phyloP scores from a whole-genome alignment of 352 stramenopile species.

The Thraustochytrium sp. region DNA sequence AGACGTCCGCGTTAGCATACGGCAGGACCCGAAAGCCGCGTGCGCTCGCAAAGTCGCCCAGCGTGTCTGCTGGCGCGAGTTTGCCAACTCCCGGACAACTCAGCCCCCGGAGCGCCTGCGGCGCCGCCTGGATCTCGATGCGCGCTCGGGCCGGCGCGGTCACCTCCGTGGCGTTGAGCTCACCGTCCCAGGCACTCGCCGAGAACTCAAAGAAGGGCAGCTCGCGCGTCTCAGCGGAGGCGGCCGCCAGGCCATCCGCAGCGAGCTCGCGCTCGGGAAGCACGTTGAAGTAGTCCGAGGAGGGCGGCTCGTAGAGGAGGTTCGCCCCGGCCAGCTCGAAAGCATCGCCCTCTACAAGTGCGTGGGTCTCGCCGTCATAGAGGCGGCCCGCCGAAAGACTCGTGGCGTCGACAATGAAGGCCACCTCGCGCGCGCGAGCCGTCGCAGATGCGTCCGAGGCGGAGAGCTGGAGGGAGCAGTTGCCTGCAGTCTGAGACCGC shows the following conservation, averaged over 20 bases:
- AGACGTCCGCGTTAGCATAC: background rate
- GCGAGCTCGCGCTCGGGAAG: background rate
- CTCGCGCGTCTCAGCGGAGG: background rate
- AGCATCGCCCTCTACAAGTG: too few species aligned
- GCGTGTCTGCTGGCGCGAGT: background rate
- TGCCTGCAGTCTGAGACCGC: too few species aligned
- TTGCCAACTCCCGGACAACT: background rate
- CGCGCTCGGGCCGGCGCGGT: background rate
- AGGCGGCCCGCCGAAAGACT: too few species aligned
- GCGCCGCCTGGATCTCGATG: background rate
- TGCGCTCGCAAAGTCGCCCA: background rate
- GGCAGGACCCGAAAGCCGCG: background rate
- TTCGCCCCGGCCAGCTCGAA: background rate
- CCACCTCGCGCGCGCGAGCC: too few species aligned
- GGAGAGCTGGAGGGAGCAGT: too few species aligned
- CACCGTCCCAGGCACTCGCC: background rate
- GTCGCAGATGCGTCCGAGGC: too few species aligned
- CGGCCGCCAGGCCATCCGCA: background rate
- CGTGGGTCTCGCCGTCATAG: too few species aligned
- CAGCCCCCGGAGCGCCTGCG: background rate
- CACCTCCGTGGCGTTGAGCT: background rate
- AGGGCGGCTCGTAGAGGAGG: background rate
- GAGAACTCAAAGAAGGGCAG: background rate
- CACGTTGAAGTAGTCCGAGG: background rate
- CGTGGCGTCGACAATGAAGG: too few species aligned